These are phyloP conservation scores for Aspergillus sparsus DNA, from an alignment of 495 filamentous ascomycete genomes.

Conservation along the genomic window DNA sequence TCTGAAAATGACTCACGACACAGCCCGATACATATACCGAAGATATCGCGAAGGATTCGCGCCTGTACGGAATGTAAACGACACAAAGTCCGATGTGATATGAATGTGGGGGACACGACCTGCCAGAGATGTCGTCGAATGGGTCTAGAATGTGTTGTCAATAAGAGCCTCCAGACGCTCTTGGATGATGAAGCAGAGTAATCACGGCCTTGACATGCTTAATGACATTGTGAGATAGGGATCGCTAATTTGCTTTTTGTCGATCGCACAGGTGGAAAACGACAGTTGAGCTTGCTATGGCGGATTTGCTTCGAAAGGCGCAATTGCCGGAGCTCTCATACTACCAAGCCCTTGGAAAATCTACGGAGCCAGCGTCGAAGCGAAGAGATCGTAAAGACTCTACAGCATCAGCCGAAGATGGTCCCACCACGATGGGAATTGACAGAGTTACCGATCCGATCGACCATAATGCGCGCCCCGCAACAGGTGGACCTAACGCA, in stretches of 20 bases:
- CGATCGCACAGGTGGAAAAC: constrained; percentile 44
- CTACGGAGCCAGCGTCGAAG: constrained; percentile 38
- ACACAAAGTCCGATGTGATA: constrained; percentile 56
- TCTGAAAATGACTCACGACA: constrained; percentile 38
- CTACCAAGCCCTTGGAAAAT: constrained; percentile 42
- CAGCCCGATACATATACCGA: constrained; percentile 42
- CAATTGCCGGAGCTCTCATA: constrained; percentile 50
- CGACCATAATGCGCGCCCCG: constrained; percentile 17
- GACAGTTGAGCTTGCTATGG: constrained; percentile 49
- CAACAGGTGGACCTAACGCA: constrained; percentile 23
- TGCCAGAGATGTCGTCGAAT: constrained; percentile 54
- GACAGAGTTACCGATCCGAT: constrained; percentile 23
- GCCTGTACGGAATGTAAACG: constrained; percentile 58
- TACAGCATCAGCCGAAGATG: constrained; percentile 43
- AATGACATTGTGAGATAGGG: background rate
- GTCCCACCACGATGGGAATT: constrained; percentile 16
- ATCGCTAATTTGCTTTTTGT: constrained; percentile 10
- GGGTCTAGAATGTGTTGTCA: constrained; percentile 54
- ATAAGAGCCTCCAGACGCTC: constrained; percentile 57
- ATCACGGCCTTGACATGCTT: constrained; percentile 17
- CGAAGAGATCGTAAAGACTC: constrained; percentile 43
- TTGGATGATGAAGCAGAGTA: constrained; percentile 54
- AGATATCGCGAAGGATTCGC: constrained; percentile 58
- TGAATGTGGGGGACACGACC: constrained; percentile 46
- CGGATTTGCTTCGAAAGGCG: constrained; percentile 47